Evolutionary conservation across 345 rosid species (phyloP).

Genomic region (Eutrema japonicum): DNA sequence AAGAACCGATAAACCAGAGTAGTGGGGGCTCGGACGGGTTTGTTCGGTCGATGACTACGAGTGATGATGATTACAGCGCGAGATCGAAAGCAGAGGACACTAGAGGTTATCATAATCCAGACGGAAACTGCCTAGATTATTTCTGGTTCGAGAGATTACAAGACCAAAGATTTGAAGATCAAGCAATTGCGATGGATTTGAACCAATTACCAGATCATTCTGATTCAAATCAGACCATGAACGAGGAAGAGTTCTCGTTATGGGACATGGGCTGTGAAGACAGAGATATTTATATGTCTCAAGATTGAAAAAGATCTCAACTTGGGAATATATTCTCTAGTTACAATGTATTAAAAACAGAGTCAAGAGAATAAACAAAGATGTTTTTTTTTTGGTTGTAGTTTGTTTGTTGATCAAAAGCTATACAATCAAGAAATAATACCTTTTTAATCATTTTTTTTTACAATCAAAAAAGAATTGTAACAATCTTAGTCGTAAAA

Average conservation of each 20-base stretch:
- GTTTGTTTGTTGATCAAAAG: constrained; percentile 23
- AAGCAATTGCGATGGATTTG: constrained; percentile 26
- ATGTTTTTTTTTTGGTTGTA: not conserved
- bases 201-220: constrained; percentile 36
- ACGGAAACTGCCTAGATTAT: constrained; percentile 31
- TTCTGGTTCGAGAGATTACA: constrained; percentile 31
- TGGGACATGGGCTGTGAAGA: constrained; percentile 49
- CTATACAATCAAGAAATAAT: constrained; percentile 44
- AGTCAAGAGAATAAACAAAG: constrained; percentile 31
- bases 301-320: constrained; percentile 28
- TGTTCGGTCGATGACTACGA: constrained; percentile 29
- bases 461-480: constrained; percentile 24
- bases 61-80: constrained; percentile 39
- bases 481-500: constrained; percentile 53
- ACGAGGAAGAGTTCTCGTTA: constrained; percentile 37
- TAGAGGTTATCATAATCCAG: not conserved
- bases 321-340: constrained; percentile 20
- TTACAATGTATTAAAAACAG: constrained; percentile 28
- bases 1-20: constrained; percentile 24
- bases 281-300: constrained; percentile 38
- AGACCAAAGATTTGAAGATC: constrained; percentile 39
- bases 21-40: constrained; percentile 30
- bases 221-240: constrained; percentile 30
- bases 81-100: constrained; percentile 28
- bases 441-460: not conserved